Conservation (phyloP, 2,329 filamentous ascomycete genomes). For the Epichloe elymi region DNA sequence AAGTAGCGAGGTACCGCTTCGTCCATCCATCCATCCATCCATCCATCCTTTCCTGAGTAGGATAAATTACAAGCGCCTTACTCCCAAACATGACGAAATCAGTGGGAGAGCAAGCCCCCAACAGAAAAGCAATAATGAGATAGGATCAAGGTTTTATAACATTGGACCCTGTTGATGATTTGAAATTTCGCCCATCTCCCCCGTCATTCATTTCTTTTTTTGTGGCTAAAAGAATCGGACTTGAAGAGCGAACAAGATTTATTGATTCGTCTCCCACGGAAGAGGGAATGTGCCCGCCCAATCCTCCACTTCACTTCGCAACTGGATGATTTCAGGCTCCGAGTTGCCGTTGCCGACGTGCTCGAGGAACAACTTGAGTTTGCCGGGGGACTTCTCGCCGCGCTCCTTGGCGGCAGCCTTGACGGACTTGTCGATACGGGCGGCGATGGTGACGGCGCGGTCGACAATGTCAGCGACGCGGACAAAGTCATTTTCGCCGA, state of each 20-base stretch:
- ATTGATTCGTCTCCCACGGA: conserved; percentile 44
- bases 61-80: conserved; percentile 6
- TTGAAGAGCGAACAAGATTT: background rate
- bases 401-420: conserved; percentile 55
- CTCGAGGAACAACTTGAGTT: conserved; percentile 54
- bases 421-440: conserved; percentile 60
- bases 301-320: conserved; percentile 61
- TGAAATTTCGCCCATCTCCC: no score
- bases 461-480: conserved; percentile 78
- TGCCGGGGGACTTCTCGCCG: conserved; percentile 51
- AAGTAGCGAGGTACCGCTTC: no score
- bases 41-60: conserved; percentile 1
- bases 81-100: background rate
- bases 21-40: background rate
- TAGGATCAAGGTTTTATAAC: no score
- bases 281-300: conserved; percentile 65
- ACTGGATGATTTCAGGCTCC: conserved; percentile 57
- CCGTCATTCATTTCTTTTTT: background rate
- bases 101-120: no score
- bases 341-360: conserved; percentile 54
- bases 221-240: no score
- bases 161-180: no score
- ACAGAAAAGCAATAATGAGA: background rate
- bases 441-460: conserved; percentile 66
- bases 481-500: conserved; percentile 76